phyloP scores from a whole-genome alignment of 352 stramenopile genomes.

The Blastocystis sp. region DNA sequence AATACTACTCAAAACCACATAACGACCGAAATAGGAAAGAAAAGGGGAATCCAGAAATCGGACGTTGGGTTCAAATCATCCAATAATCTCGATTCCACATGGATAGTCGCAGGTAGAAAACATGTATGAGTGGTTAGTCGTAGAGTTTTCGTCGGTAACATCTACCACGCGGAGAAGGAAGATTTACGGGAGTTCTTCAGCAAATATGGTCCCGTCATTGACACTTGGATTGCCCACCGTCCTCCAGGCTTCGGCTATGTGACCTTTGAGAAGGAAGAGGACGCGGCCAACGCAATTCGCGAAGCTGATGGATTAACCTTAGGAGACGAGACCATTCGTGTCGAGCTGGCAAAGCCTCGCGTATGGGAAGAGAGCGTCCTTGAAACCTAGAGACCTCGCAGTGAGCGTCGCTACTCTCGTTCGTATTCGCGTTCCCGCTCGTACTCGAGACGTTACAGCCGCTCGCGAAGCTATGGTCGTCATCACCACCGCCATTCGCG shows the following conservation, averaged over 20 bases:
- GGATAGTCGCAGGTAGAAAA: not conserved
- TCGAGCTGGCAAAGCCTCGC: not conserved
- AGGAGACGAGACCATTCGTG: constrained; percentile 25
- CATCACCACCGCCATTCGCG: not conserved
- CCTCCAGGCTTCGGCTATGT: constrained; percentile 61
- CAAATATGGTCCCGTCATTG: constrained; percentile 58
- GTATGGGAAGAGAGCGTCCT: not conserved
- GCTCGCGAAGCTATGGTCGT: not conserved
- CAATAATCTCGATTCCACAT: not conserved
- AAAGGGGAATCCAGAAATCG: not conserved
- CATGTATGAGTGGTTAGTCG: not conserved
- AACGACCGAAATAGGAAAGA: not conserved
- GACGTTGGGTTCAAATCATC: not conserved
- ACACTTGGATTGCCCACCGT: constrained; percentile 60
- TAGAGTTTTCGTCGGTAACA: constrained; percentile 19
- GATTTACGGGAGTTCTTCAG: constrained; percentile 59
- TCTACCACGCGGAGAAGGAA: not conserved
- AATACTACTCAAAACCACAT: no score
- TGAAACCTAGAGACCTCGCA: not conserved
- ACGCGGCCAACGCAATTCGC: constrained; percentile 57
- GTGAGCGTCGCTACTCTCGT: not conserved
- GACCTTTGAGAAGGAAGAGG: constrained; percentile 58
- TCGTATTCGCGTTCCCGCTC: not conserved
- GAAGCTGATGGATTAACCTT: constrained; percentile 54
- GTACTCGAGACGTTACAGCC: not conserved